phyloP scores from a whole-genome alignment of 139 green algal genomes.

The Tetraselmis chui region DNA sequence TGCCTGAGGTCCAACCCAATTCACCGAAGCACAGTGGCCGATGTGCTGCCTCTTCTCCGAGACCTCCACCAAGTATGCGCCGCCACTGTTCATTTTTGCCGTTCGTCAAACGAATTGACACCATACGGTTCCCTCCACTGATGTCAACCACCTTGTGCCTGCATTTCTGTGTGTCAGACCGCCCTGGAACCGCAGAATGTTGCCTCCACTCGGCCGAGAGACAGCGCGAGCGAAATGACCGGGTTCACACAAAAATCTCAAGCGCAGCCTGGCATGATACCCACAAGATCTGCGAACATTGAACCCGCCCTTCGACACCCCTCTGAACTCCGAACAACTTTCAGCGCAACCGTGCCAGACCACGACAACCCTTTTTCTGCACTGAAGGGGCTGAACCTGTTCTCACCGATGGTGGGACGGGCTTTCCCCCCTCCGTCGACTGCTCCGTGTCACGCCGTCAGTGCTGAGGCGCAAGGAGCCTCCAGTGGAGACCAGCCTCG shows the following conservation, averaged over 20 bases:
- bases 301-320: too few relatives aligned
- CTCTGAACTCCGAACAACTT: too few relatives aligned
- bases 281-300: neutral
- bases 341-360: neutral
- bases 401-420: neutral
- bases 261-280: neutral
- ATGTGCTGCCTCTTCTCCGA: neutral
- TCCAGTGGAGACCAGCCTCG: neutral
- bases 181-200: too few relatives aligned
- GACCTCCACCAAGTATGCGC: neutral
- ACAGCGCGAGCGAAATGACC: neutral
- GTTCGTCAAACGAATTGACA: too few relatives aligned
- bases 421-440: neutral
- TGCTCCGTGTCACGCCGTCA: neutral
- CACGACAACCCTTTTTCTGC: neutral
- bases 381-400: neutral
- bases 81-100: too few relatives aligned
- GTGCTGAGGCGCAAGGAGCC: neutral
- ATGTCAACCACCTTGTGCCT: too few relatives aligned
- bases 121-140: too few relatives aligned
- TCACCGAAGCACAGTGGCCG: neutral
- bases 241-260: neutral
- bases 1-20: neutral
- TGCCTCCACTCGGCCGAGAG: neutral
- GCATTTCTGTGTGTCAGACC: too few relatives aligned